A percentile compares a stretch with the other conserved stretches of the same genome.
phyloP scores from a whole-genome alignment of 345 rosid genomes.

The Sisymbrium altissimum region DNA sequence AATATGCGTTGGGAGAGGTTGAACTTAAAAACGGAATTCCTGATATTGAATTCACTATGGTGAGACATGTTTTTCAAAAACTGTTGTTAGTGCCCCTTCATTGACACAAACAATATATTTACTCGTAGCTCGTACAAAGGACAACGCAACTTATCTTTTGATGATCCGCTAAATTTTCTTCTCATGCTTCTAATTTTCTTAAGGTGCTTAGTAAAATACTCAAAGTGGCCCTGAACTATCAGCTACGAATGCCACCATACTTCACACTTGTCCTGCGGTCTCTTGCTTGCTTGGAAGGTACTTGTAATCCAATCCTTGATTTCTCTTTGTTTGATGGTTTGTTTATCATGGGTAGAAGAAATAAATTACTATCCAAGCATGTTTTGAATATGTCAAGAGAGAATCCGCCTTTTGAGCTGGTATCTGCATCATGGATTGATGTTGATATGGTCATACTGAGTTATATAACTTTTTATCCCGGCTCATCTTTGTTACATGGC shows the following conservation, averaged over 20 bases:
- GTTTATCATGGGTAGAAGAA: background rate
- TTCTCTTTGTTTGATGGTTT: constrained; percentile 13
- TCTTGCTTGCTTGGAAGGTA: constrained; percentile 96
- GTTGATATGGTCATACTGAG: background rate
- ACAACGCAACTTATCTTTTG: background rate
- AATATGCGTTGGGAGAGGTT: constrained; percentile 78
- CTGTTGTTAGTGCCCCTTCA: constrained; percentile 9
- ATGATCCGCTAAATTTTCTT: background rate
- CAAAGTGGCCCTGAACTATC: constrained; percentile 85
- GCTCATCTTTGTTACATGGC: background rate
- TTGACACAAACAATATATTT: background rate
- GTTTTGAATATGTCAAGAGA: background rate
- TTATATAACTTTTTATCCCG: background rate
- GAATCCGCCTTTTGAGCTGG: background rate
- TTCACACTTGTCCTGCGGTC: constrained; percentile 92
- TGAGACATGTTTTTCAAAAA: constrained; percentile 37
- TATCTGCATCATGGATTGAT: constrained; percentile 2
- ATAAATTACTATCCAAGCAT: background rate
- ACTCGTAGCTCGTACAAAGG: background rate
- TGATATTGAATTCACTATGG: constrained; percentile 92
- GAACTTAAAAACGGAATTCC: constrained; percentile 80
- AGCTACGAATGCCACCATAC: constrained; percentile 95
- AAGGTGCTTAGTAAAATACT: constrained; percentile 86
- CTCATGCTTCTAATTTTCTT: constrained; percentile 14
- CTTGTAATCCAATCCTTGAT: constrained; percentile 14